phyloP scores from a whole-genome alignment of 495 filamentous ascomycete species.

The Stereocaulon alpinum region DNA sequence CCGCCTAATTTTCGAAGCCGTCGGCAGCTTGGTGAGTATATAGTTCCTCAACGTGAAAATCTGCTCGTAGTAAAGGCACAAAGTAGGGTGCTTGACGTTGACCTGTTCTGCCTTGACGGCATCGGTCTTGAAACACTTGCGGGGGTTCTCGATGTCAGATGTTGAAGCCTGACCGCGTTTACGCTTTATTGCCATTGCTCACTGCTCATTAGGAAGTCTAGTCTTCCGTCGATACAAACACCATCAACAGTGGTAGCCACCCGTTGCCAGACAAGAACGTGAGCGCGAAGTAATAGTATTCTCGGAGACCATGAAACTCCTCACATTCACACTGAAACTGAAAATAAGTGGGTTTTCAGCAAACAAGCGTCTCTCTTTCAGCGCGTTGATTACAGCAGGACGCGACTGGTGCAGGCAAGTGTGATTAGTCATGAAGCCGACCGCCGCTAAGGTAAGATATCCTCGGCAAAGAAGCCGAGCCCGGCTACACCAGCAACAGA shows the following conservation, averaged over 20 bases:
- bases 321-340: no score
- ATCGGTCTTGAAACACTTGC: background rate
- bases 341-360: background rate
- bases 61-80: conserved; percentile 62
- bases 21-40: conserved; percentile 44
- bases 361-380: background rate
- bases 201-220: background rate
- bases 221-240: background rate
- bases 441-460: no score
- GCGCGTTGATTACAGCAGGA: background rate
- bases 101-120: background rate
- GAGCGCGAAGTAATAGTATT: no score
- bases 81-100: conserved; percentile 45
- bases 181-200: conserved; percentile 12
- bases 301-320: background rate
- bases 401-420: background rate
- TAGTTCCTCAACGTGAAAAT: conserved; percentile 64
- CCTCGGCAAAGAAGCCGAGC: background rate
- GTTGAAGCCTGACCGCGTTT: conserved; percentile 1
- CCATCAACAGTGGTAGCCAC: background rate
- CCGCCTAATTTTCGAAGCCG: conserved; percentile 41
- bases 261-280: background rate
- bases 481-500: background rate
- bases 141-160: background rate
- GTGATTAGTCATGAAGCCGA: background rate